Evolutionary conservation across 139 green algal species (phyloP).

Genomic region (Zygnema cylindricum): DNA sequence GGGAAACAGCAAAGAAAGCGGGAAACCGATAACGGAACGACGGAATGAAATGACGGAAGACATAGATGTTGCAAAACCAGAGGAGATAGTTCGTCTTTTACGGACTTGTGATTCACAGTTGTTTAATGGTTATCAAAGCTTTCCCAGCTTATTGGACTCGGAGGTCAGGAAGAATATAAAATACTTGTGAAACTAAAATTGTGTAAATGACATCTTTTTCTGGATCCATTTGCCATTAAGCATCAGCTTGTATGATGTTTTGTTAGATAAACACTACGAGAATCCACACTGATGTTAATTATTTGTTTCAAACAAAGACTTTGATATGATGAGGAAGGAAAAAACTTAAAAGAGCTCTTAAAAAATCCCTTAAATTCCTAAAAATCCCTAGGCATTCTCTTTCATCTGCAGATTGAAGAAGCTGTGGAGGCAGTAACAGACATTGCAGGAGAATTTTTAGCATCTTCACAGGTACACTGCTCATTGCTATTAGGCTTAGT

Average conservation of each 20-base stretch:
- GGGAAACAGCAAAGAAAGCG: background rate
- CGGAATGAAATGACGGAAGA: slow-evolving; percentile 31
- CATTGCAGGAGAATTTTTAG: slow-evolving; percentile 10
- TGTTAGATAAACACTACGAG: background rate
- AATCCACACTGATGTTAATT: background rate
- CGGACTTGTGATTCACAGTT: slow-evolving; percentile 36
- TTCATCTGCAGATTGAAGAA: slow-evolving; percentile 17
- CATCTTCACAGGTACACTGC: slow-evolving; percentile 28
- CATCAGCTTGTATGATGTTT: background rate
- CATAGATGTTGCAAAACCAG: slow-evolving; percentile 17
- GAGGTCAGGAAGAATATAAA: slow-evolving; percentile 32
- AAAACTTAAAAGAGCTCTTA: background rate
- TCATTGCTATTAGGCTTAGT: too few species aligned
- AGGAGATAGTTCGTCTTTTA: slow-evolving; percentile 44
- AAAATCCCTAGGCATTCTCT: background rate
- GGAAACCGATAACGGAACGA: slow-evolving; percentile 36
- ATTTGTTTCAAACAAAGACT: background rate
- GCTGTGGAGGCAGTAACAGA: slow-evolving; percentile 20
- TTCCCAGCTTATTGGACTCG: slow-evolving; percentile 19
- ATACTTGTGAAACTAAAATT: background rate
- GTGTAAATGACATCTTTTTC: slow-evolving; percentile 5
- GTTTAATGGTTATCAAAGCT: slow-evolving; percentile 31
- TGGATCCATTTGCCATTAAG: background rate
- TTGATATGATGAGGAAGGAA: background rate
- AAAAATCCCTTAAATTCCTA: background rate